Conservation (phyloP, 2,329 filamentous ascomycete genomes). For the Blastomyces emzantsi region DNA sequence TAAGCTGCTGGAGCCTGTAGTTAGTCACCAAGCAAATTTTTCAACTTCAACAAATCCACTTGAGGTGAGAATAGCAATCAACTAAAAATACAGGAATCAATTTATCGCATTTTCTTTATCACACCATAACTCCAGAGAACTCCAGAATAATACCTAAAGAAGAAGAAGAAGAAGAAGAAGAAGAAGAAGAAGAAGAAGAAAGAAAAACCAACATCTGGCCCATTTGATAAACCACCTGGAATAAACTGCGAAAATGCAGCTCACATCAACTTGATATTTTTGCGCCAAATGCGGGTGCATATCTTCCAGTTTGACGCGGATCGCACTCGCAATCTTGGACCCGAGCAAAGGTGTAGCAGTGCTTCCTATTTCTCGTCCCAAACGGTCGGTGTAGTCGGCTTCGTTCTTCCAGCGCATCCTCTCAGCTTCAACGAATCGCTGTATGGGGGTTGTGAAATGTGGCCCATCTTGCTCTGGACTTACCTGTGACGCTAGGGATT, state of each 20-base stretch:
- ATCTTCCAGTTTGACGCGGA: no score
- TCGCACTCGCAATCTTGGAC: not conserved
- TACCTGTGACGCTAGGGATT: no score
- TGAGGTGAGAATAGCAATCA: not conserved
- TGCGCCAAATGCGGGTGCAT: no score
- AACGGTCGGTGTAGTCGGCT: not conserved
- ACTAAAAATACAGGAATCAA: not conserved
- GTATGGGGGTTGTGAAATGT: not conserved
- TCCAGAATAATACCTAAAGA: not conserved
- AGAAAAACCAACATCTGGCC: not conserved
- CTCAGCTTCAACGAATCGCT: conserved; percentile 1
- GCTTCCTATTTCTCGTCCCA: not conserved
- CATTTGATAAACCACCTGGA: no score
- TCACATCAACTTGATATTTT: no score
- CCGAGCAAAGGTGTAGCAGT: no score
- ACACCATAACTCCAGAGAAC: not conserved
- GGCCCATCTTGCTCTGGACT: not conserved
- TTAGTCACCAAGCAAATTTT: no score
- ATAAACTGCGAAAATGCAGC: no score
- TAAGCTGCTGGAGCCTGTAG: no score
- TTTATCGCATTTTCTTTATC: not conserved
- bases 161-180: no score
- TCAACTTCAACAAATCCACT: not conserved
- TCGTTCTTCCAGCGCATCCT: not conserved
- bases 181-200: no score